A percentile compares a stretch with the other conserved stretches of the same genome.
These are phyloP conservation scores for Borovskyia barvae DNA, from an alignment of 208 protist species.

Conservation along the genomic window DNA sequence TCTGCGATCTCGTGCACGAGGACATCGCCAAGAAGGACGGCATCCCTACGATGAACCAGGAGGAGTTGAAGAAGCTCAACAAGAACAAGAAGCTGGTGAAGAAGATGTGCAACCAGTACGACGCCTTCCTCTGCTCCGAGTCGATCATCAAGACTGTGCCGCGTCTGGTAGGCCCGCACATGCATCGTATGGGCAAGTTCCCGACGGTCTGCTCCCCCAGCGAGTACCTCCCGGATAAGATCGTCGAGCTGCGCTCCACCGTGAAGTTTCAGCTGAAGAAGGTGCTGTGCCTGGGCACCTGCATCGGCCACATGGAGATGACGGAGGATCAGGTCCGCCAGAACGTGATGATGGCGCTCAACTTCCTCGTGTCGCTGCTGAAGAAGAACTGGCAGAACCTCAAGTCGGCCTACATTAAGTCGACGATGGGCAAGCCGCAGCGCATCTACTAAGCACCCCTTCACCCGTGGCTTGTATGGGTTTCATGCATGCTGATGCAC, in stretches of 20 bases:
- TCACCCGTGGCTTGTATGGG: no score
- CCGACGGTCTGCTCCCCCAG: slow-evolving; percentile 93
- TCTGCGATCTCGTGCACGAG: slow-evolving; percentile 96
- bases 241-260: slow-evolving; percentile 93
- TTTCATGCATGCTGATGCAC: no score
- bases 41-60: slow-evolving; percentile 94
- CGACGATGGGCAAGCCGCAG: slow-evolving; percentile 97
- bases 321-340: slow-evolving; percentile 92
- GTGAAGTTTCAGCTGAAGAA: slow-evolving; percentile 99
- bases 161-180: slow-evolving; percentile 95
- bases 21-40: slow-evolving; percentile 94
- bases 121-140: slow-evolving; percentile 97
- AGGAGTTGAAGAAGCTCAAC: slow-evolving; percentile 99
- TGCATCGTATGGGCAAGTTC: slow-evolving; percentile 99
- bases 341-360: slow-evolving; percentile 97
- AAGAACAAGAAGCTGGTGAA: slow-evolving; percentile 99
- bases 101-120: slow-evolving; percentile 98
- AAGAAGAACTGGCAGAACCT: slow-evolving; percentile 99
- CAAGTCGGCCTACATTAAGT: slow-evolving; percentile 98
- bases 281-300: slow-evolving; percentile 97
- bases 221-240: slow-evolving; percentile 95
- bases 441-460: slow-evolving; percentile 98
- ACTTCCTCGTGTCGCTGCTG: slow-evolving; percentile 99
- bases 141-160: slow-evolving; percentile 97
- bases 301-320: slow-evolving; percentile 97